A percentile compares a stretch with the other conserved stretches of the same genome.
These are phyloP conservation scores for Pezicula radicicola DNA, from an alignment of 2,329 filamentous ascomycete genomes.

Conservation along the genomic window DNA sequence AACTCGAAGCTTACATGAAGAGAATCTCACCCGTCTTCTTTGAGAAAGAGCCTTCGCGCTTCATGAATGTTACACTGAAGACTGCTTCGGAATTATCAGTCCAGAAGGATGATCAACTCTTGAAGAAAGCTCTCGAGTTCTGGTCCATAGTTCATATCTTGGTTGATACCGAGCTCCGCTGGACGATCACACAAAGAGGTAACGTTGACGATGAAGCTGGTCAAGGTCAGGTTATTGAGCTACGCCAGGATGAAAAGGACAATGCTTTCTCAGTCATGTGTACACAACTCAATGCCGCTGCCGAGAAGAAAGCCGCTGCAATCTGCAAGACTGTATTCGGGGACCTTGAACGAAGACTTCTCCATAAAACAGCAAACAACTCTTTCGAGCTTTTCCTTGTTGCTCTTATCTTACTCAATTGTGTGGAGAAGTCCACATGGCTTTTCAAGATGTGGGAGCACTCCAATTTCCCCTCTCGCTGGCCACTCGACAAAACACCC, in stretches of 20 bases:
- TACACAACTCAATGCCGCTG: conserved; percentile 62
- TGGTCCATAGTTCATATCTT: conserved; percentile 62
- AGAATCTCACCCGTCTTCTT: conserved; percentile 55
- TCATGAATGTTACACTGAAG: conserved; percentile 56
- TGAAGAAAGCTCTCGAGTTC: conserved; percentile 57
- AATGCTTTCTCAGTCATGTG: conserved; percentile 54
- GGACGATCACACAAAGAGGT: conserved; percentile 36
- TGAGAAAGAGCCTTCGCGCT: conserved; percentile 55
- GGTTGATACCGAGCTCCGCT: conserved; percentile 61
- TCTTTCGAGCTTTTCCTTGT: conserved; percentile 61
- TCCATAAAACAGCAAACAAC: conserved; percentile 58
- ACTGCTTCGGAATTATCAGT: conserved; percentile 43
- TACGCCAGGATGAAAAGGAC: conserved; percentile 7
- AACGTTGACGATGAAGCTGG: conserved; percentile 11
- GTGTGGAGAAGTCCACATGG: conserved; percentile 67
- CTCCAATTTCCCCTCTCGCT: conserved; percentile 49
- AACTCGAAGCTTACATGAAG: conserved; percentile 59
- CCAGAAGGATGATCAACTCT: conserved; percentile 48
- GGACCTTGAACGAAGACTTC: conserved; percentile 57
- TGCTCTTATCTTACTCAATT: conserved; percentile 60
- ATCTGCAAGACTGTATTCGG: conserved; percentile 57
- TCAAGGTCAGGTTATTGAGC: conserved; percentile 16
- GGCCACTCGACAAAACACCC: conserved; percentile 59
- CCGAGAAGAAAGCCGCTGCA: conserved; percentile 59
- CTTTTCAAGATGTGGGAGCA: conserved; percentile 67